Base-by-base conservation (phyloP, 352 stramenopile genomes). In the Phytophthora citrophthora region DNA sequence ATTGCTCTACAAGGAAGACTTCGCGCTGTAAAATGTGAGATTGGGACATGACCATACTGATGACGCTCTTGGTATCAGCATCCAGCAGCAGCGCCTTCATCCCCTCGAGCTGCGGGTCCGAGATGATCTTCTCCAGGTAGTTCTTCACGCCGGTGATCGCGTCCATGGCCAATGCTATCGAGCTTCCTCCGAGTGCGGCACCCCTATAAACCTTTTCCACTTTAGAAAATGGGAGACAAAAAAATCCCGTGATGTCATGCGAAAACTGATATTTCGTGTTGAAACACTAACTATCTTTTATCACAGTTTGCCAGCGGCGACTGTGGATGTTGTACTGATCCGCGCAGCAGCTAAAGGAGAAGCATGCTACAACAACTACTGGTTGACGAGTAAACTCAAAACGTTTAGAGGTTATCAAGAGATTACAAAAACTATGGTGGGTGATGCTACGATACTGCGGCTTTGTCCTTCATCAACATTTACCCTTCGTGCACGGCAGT, bases 61-160 rank as follows among this genome's bases (percentile, higher is more conserved):
- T 90, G 47, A 98, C 94, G 64, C 95, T 92, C 11, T 95, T 99
- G 16, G 97, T 99, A 24, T 95, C 84, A 4, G 81, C 82, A 75
- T 99, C 97, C 45, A 99, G 85, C 52, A 99, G 78, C 24, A 99
- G 82, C 24, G 95, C 94, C 78, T 99, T 99, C 97, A 99, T 99
- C 32, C 96, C 97, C 12, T 90, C 81, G 38, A 95, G 70, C 68
- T 93, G 84, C 64, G 81, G 75, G 67, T 95, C 85, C 54, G 76
- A 79, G 59, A 95, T 88, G 73, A 95, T 83, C 75, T 92, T 91
- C 61, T 95, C 87, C 24, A 95, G 69, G 57, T 95, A 95, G 44
- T 81, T 75, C 44, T 77, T 79, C 40, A 95, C 76, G 18, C 77
- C 77, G 24, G 76, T 70, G 72, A 95, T 88, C 56, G 75, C 75